These are phyloP conservation scores for Sphaerulina musiva DNA, from an alignment of 2,329 filamentous ascomycete genomes.

Conservation along the genomic window DNA sequence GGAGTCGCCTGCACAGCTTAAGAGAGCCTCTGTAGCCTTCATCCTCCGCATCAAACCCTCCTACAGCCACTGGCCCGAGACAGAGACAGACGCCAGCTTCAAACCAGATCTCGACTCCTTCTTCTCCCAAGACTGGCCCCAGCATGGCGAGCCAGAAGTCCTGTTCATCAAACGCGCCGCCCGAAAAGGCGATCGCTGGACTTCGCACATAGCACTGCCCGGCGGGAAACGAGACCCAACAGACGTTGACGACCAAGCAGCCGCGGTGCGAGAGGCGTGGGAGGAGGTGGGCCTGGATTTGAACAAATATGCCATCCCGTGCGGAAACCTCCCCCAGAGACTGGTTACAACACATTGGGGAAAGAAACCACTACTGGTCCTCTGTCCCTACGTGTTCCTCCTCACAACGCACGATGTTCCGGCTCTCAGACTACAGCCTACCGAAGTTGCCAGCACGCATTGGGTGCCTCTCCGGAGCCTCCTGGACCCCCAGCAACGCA, in stretches of 20 bases:
- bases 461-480: slow-evolving; percentile 61
- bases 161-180: slow-evolving; percentile 65
- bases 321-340: slow-evolving; percentile 60
- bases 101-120: slow-evolving; percentile 44
- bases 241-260: slow-evolving; percentile 56
- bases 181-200: slow-evolving; percentile 61
- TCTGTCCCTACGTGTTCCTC: slow-evolving; percentile 63
- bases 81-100: slow-evolving; percentile 7
- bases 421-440: slow-evolving; percentile 56
- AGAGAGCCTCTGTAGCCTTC: slow-evolving; percentile 60
- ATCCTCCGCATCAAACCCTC: slow-evolving; percentile 57
- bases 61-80: slow-evolving; percentile 47
- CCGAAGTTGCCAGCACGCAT: slow-evolving; percentile 61
- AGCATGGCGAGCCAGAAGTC: slow-evolving; percentile 60
- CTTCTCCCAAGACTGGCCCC: slow-evolving; percentile 59
- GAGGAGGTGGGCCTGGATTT: slow-evolving; percentile 62
- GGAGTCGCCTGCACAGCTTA: slow-evolving; percentile 45
- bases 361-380: slow-evolving; percentile 57
- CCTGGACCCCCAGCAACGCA: slow-evolving; percentile 54
- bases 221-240: slow-evolving; percentile 61
- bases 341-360: slow-evolving; percentile 62
- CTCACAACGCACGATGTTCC: slow-evolving; percentile 52
- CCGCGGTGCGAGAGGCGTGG: slow-evolving; percentile 57
- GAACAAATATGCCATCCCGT: slow-evolving; percentile 35
- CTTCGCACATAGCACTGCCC: slow-evolving; percentile 61